Percentiles rank a stretch among this genome's conserved stretches.
Conservation (phyloP, 2,329 filamentous ascomycete genomes). For the Colletotrichum neosansevieriae region DNA sequence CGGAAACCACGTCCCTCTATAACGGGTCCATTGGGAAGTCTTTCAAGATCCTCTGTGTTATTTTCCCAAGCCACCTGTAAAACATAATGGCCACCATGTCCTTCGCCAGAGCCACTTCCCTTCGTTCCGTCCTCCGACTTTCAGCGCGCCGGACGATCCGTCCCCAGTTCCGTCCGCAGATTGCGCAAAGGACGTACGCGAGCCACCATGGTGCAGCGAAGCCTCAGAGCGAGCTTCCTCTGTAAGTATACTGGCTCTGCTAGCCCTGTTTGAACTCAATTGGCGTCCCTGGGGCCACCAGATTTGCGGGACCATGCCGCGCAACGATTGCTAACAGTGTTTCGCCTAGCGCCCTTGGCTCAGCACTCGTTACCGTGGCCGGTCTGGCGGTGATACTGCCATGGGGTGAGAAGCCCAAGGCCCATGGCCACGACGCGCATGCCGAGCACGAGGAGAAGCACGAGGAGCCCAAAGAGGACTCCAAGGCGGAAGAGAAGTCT, state of each 20-base stretch:
- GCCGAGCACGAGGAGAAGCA: constrained; percentile 33
- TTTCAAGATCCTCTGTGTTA: not conserved
- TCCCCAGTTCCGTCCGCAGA: constrained; percentile 32
- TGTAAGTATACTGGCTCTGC: constrained; percentile 3
- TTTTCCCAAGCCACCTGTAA: not conserved
- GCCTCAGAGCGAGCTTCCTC: constrained; percentile 36
- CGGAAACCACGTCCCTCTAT: constrained; percentile 15
- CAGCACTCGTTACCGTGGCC: constrained; percentile 24
- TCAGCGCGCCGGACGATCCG: constrained; percentile 38
- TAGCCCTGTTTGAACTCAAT: not conserved
- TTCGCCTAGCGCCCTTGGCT: constrained; percentile 24
- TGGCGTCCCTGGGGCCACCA: not conserved
- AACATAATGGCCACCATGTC: constrained; percentile 17
- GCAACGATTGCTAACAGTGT: not conserved
- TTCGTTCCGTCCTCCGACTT: constrained; percentile 35
- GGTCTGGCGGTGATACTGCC: constrained; percentile 36
- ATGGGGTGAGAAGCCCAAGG: constrained; percentile 28
- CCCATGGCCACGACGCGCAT: constrained; percentile 24
- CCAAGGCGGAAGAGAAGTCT: constrained; percentile 44
- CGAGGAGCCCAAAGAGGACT: constrained; percentile 41
- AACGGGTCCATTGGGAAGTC: constrained; percentile 18
- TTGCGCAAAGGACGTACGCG: constrained; percentile 36
- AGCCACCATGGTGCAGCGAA: constrained; percentile 38
- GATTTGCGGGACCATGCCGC: not conserved
- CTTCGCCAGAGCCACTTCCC: constrained; percentile 33